Evolutionary conservation across 495 filamentous ascomycete species (phyloP), one percentile per base, ranked within the genome.

Genomic region (Hypoxylon lienhwacheense): DNA sequence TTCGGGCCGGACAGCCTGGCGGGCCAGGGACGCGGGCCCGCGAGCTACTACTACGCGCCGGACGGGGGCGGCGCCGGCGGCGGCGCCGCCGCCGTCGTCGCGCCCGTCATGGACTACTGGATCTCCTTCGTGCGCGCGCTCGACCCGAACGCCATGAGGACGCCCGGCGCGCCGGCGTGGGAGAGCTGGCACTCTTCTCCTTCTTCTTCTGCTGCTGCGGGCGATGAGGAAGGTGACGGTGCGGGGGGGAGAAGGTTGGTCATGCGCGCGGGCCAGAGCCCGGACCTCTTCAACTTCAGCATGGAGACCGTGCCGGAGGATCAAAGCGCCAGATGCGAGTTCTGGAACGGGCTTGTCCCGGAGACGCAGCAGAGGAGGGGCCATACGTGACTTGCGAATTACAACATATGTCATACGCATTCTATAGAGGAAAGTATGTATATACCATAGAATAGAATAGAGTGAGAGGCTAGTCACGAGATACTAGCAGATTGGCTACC

Each of bases 291-390:
- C 7, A 64, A 63, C 53, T 66, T 52, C 53, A 63, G 47, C 61
- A 47, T 72, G 66, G 71, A 74, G 47, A 41, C 19, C 1, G 53
- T 65, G 44, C 41, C 53, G n/a, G 19, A 14, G 36, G 73, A 66
- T 17, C 61, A 71, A 53, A 4, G 74, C 29, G 32, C 39, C 8
- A 61, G 80, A 35, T 82, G 80, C 53, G 73, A 75, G 22, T 77
- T 81, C 45, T 82, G 79, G 80, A 69, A 62, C 47, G 67, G 56
- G 20, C 61, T 85, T 32, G 79, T 63, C 26, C 58, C 53, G 5
- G 53, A 54, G 24, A 56, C 65, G 61, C 58, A 71, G 63, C 69
- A 74, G 54, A 58, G 15, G 44, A 59, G 26, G 19, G 15, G 3
- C 16, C 32, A n/a, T n/a, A n/a, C n/a, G n/a, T 32, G 14, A n/a